Conservation (phyloP, 2,329 filamentous ascomycete genomes). For the Stromatinia cepivora region DNA sequence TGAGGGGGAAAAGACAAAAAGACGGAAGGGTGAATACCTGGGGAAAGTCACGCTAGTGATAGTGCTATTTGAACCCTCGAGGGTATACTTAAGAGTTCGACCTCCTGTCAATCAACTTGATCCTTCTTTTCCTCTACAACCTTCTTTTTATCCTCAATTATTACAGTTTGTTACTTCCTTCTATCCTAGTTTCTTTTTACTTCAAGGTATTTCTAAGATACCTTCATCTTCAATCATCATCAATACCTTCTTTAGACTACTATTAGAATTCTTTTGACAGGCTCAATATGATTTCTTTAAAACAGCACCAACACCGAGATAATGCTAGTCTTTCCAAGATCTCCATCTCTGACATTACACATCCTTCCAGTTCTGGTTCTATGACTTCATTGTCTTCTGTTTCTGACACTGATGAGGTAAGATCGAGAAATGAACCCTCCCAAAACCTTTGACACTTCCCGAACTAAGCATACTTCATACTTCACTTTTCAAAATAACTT, state of each 20-base stretch:
- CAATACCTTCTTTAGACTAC: background rate
- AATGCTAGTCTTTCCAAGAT: background rate
- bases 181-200: background rate
- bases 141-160: background rate
- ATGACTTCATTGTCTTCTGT: background rate
- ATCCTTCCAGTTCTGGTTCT: background rate
- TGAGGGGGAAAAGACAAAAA: background rate
- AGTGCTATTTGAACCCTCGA: background rate
- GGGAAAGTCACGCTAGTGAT: background rate
- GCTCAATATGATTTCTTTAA: slow-evolving; percentile 6
- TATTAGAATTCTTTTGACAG: background rate
- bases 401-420: background rate
- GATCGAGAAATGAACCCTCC: background rate
- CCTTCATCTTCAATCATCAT: background rate
- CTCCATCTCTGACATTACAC: background rate
- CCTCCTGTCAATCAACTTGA: background rate
- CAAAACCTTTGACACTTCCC: background rate
- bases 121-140: background rate
- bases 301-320: background rate
- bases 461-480: background rate
- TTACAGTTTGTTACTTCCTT: background rate
- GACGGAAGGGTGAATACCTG: background rate
- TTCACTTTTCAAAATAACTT: background rate
- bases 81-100: background rate
- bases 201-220: slow-evolving; percentile 4